phyloP scores from a whole-genome alignment of 306 rosid species.

The Coriaria nepalensis region DNA sequence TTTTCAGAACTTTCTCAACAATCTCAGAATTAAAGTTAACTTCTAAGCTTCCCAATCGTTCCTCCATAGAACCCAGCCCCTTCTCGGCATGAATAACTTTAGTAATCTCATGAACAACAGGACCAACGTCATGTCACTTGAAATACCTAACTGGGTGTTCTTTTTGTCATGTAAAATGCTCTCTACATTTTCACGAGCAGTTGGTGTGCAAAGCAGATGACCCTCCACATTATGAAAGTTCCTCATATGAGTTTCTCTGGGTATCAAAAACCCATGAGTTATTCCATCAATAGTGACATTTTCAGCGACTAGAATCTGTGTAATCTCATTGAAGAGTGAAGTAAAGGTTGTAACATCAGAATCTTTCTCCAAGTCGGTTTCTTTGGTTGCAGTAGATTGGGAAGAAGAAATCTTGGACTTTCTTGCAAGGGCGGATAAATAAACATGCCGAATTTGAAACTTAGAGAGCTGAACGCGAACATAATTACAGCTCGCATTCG shows the following conservation, averaged over 20 bases:
- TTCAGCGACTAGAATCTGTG: constrained; percentile 53
- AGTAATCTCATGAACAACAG: constrained; percentile 39
- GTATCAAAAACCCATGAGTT: constrained; percentile 26
- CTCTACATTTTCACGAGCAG: constrained; percentile 41
- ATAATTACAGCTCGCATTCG: constrained; percentile 6
- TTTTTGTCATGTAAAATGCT: constrained; percentile 17
- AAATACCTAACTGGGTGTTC: constrained; percentile 15
- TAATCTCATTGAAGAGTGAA: constrained; percentile 42
- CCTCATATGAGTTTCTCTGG: neutral
- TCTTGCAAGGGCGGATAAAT: constrained; percentile 13
- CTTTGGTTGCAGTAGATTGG: constrained; percentile 6
- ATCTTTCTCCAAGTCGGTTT: constrained; percentile 8
- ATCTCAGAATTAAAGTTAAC: constrained; percentile 33
- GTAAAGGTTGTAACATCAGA: constrained; percentile 14
- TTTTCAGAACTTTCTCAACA: constrained; percentile 64
- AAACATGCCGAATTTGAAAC: constrained; percentile 2
- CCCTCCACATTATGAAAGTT: constrained; percentile 9
- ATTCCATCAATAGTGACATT: constrained; percentile 12
- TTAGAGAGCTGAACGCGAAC: constrained; percentile 10
- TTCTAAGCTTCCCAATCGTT: constrained; percentile 32
- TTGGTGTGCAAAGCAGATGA: constrained; percentile 11
- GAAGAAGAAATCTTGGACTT: constrained; percentile 11
- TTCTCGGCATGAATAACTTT: constrained; percentile 29
- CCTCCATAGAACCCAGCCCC: constrained; percentile 39
- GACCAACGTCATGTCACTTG: constrained; percentile 32